Percentiles rank a stretch among this genome's conserved stretches.
These are phyloP conservation scores for Xylaria nigripes DNA, from an alignment of 495 filamentous ascomycete species.

Conservation along the genomic window DNA sequence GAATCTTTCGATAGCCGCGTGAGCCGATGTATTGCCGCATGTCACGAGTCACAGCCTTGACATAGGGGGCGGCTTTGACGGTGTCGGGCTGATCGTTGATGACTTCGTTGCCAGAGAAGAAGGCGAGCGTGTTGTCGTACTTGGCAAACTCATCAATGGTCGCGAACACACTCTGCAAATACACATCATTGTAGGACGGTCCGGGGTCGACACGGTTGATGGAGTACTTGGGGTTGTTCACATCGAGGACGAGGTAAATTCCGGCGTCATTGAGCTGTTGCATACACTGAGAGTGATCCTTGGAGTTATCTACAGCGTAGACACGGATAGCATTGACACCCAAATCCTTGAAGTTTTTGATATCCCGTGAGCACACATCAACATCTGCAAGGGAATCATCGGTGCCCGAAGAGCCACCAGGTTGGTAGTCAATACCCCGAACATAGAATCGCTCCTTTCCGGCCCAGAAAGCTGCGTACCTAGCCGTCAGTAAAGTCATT, in stretches of 20 bases:
- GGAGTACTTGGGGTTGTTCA: constrained; percentile 56
- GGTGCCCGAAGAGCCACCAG: constrained; percentile 74
- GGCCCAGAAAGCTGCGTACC: constrained; percentile 68
- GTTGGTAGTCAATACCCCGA: constrained; percentile 92
- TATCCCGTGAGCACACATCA: constrained; percentile 69
- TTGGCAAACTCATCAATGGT: constrained; percentile 82
- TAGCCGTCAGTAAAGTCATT: constrained; percentile 5
- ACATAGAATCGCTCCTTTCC: constrained; percentile 82
- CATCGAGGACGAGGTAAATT: constrained; percentile 86
- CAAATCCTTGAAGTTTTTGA: constrained; percentile 72
- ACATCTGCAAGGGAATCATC: constrained; percentile 71
- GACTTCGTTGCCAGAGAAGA: constrained; percentile 97
- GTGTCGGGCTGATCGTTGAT: constrained; percentile 72
- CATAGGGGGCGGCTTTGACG: constrained; percentile 68
- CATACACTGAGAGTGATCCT: constrained; percentile 82
- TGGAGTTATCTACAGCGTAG: constrained; percentile 86
- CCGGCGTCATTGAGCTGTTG: constrained; percentile 67
- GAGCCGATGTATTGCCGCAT: constrained; percentile 76
- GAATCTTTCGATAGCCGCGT: constrained; percentile 68
- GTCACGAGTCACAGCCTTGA: constrained; percentile 91
- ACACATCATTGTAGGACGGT: constrained; percentile 80
- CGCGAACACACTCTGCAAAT: constrained; percentile 88
- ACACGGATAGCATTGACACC: constrained; percentile 88
- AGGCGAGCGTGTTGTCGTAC: constrained; percentile 84
- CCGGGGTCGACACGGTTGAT: constrained; percentile 71